These are phyloP conservation scores for Scheffersomyces quercinus DNA, from an alignment of 1,139 yeast genomes.

Conservation along the genomic window DNA sequence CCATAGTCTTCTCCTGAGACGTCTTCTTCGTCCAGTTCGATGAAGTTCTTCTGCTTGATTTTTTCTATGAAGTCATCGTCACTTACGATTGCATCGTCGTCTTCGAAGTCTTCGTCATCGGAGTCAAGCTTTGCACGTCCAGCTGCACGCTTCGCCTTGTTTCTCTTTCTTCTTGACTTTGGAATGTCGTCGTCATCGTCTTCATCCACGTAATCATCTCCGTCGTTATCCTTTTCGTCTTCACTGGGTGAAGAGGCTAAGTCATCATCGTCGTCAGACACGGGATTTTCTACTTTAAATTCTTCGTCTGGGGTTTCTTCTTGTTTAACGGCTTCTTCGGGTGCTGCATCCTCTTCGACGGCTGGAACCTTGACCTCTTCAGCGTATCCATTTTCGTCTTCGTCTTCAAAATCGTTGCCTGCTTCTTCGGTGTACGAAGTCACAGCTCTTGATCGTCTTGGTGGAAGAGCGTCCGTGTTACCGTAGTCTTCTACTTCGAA, in stretches of 20 bases:
- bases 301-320: background rate
- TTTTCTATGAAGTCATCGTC: constrained; percentile 29
- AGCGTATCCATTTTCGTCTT: constrained; percentile 12
- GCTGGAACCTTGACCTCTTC: constrained; percentile 4
- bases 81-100: constrained; percentile 13
- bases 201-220: constrained; percentile 13
- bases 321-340: constrained; percentile 5
- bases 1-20: constrained; percentile 23
- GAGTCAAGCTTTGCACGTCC: constrained; percentile 4
- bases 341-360: constrained; percentile 9
- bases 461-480: constrained; percentile 13
- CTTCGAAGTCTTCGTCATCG: constrained; percentile 16
- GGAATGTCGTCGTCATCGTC: constrained; percentile 12
- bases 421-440: constrained; percentile 14
- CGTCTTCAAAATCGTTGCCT: constrained; percentile 15
- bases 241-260: constrained; percentile 3
- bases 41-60: constrained; percentile 33
- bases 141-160: background rate
- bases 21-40: constrained; percentile 40
- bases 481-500: constrained; percentile 14
- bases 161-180: constrained; percentile 7
- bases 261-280: constrained; percentile 12
- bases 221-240: constrained; percentile 28
- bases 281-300: constrained; percentile 17
- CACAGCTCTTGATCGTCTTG: background rate